Percentiles rank a stretch among this genome's conserved stretches.
Conservation (phyloP, 257 asterid genomes). For the Henckelia pumila region DNA sequence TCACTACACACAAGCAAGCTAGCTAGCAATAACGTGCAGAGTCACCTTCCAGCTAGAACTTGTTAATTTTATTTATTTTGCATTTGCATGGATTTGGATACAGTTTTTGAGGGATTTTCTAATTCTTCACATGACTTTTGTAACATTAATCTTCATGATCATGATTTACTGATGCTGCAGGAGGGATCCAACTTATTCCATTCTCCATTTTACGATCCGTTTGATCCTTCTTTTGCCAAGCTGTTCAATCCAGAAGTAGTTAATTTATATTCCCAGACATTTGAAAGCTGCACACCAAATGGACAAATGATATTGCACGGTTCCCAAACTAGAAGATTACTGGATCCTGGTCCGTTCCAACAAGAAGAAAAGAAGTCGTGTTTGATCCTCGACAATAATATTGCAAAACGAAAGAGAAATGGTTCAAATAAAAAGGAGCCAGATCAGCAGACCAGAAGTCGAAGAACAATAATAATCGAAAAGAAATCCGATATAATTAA, state of each 20-base stretch:
- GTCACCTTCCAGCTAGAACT: conserved; percentile 11
- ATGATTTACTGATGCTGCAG: too few relatives aligned
- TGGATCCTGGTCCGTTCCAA: too few relatives aligned
- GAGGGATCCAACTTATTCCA: background rate
- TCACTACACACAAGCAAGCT: too few relatives aligned
- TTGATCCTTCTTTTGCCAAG: conserved; percentile 32
- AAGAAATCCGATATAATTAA: conserved; percentile 34
- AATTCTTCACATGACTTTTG: conserved; percentile 26
- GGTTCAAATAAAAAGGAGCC: background rate
- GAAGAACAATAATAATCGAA: conserved; percentile 29
- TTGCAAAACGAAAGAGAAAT: background rate
- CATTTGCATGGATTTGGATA: conserved; percentile 38
- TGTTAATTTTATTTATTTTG: too few relatives aligned
- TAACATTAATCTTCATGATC: too few relatives aligned
- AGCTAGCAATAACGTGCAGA: too few relatives aligned
- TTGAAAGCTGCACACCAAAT: too few relatives aligned
- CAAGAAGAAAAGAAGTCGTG: conserved; percentile 23
- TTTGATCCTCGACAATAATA: conserved; percentile 7
- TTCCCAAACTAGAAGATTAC: background rate
- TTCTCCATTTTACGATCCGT: conserved; percentile 37
- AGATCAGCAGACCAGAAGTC: conserved; percentile 21
- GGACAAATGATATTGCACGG: conserved; percentile 32
- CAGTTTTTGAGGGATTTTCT: conserved; percentile 24
- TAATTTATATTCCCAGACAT: too few relatives aligned
- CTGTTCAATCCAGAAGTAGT: background rate